A percentile compares a stretch with the other conserved stretches of the same genome.
Evolutionary conservation across 257 asterid species (phyloP).

Genomic region (Gentiana dahurica): DNA sequence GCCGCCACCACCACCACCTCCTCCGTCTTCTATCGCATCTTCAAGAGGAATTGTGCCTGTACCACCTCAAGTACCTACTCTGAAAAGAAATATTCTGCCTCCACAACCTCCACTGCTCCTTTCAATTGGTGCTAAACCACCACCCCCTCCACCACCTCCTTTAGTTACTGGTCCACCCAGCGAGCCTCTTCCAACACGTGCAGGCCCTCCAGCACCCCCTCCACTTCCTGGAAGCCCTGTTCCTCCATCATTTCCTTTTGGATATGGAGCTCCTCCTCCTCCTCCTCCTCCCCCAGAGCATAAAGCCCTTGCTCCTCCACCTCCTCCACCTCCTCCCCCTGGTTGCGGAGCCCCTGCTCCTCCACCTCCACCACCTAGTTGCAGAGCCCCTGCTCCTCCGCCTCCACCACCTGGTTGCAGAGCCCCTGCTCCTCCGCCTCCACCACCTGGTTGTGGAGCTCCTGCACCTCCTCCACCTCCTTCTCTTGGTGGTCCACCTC

Average conservation of each 20-base stretch:
- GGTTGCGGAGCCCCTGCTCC: constrained; percentile 20
- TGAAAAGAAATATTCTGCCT: constrained; percentile 8
- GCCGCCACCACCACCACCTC: constrained; percentile 14
- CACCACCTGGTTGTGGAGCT: constrained; percentile 12
- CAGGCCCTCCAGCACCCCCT: constrained; percentile 41
- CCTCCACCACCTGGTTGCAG: constrained; percentile 18
- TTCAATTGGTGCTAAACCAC: constrained; percentile 12
- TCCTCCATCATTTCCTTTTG: constrained; percentile 32
- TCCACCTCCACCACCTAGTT: constrained; percentile 18
- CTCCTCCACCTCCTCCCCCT: constrained; percentile 8
- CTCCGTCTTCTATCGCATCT: constrained; percentile 16
- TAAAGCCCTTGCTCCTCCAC: constrained; percentile 16
- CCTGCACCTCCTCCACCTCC: constrained; percentile 20
- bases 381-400: constrained; percentile 18
- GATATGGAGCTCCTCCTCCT: constrained; percentile 19
- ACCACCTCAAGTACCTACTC: constrained; percentile 25
- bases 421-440: constrained; percentile 23
- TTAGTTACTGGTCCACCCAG: constrained; percentile 30
- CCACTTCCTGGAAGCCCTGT: constrained; percentile 43
- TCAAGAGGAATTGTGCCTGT: constrained; percentile 17
- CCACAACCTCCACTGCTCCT: constrained; percentile 30
- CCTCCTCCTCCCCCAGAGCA: constrained; percentile 15
- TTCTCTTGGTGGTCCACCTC: constrained; percentile 14
- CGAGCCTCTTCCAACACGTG: constrained; percentile 47
- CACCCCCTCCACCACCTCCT: constrained; percentile 25